Evolutionary conservation across 306 rosid genomes (phyloP), one percentile per base, ranked within the genome.

Genomic region (Citrullus mucosospermus): DNA sequence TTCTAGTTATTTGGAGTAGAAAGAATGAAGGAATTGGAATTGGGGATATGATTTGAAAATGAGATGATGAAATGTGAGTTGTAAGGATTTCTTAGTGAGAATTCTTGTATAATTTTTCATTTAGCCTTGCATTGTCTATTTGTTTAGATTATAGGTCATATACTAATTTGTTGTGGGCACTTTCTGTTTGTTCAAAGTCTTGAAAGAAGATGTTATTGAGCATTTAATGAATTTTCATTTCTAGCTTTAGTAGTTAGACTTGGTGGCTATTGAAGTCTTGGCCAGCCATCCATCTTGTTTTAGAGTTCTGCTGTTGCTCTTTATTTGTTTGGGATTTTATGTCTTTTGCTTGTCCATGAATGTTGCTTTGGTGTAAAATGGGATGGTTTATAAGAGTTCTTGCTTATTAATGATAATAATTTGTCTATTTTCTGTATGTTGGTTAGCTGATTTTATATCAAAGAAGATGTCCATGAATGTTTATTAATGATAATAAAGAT

Each of bases 141-240:
- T 18, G 9, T 4, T 39, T 9, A 10, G 11, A 69, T 63, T 34
- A 8, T 60, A 10, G n/a, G 9, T 63, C 22, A 13, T 9, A 50
- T 13, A 55, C 9, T 55, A 61, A 34, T 76, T 74, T 28, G 25
- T 25, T 8, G 65, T 79, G 74, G 25, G 36, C 79, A 68, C 73
- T 59, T 69, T 76, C 7, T 82, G 65, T 61, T 77, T 79, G 83
- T 67, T 16, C 68, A 72, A 86, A 73, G 82, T 76, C 80, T 76
- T 58, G 8, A 81, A 38, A 60, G 73, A 82, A 68, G 46, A 78
- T 18, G 8, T 74, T 50, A 11, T 4, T 53, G 65, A 22, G 73
- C 17, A 43, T 20, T 46, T 61, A 6, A 7, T 51, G 6, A 14
- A 16, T 2, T 30, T 43, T 69, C 34, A n/a, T 62, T 68, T 20